Evolutionary conservation across 441 rosid species (phyloP).

Genomic region (Macaranga tanarius): DNA sequence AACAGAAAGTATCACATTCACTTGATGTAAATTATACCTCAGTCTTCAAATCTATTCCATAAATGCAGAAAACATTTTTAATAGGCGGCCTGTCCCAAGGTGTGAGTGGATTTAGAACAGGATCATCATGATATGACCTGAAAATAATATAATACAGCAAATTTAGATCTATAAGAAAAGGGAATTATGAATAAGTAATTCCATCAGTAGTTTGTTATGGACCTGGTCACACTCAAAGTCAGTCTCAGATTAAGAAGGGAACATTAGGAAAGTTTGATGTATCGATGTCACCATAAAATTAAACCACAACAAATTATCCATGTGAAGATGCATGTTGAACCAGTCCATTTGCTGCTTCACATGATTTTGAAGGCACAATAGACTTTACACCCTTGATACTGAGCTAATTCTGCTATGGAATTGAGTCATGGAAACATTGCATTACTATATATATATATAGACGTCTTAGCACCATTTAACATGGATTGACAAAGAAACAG

Average conservation of each 20-base stretch:
- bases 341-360: background rate
- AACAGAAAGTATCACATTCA: slow-evolving; percentile 20
- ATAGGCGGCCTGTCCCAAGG: slow-evolving; percentile 99
- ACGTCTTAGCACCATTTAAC: too few relatives aligned
- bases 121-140: slow-evolving; percentile 90
- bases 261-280: background rate
- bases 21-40: slow-evolving; percentile 58
- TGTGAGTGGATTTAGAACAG: slow-evolving; percentile 88
- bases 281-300: background rate
- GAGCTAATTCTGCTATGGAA: background rate
- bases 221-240: slow-evolving; percentile 3
- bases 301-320: background rate
- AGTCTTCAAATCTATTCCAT: slow-evolving; percentile 83
- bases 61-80: slow-evolving; percentile 91
- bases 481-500: background rate
- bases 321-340: background rate
- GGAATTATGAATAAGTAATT: background rate
- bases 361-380: slow-evolving; percentile 1
- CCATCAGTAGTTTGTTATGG: background rate
- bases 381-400: background rate
- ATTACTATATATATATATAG: background rate
- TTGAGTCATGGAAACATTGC: background rate
- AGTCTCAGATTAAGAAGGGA: background rate
- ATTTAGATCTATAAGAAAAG: slow-evolving; percentile 4
- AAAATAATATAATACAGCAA: slow-evolving; percentile 28